A percentile compares a stretch with the other conserved stretches of the same genome.
phyloP scores from a whole-genome alignment of 73 alveolate species.

The Blepharisma stoltei region DNA sequence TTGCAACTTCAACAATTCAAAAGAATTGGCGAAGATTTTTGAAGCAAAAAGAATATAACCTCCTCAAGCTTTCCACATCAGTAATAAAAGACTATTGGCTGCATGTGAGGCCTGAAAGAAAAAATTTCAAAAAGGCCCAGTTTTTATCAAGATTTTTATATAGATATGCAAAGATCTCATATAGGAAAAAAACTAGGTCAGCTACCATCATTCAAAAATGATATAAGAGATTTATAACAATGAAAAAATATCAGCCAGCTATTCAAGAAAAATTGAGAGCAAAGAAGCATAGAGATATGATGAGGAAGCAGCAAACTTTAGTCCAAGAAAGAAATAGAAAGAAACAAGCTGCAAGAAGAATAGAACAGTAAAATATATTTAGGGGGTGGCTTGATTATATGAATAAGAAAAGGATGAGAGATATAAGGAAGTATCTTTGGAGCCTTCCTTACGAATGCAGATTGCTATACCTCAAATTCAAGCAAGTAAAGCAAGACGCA shows the following conservation, averaged over 20 bases:
- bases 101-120: too few relatives aligned
- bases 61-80: too few relatives aligned
- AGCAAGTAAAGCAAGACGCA: slow-evolving; percentile 16
- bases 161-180: too few relatives aligned
- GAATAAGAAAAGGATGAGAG: not conserved
- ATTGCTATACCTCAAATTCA: slow-evolving; percentile 6
- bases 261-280: not conserved
- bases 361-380: slow-evolving; percentile 2
- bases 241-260: not conserved
- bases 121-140: too few relatives aligned
- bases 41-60: too few relatives aligned
- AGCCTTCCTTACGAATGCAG: slow-evolving; percentile 23
- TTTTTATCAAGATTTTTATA: too few relatives aligned
- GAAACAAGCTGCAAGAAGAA: slow-evolving; percentile 11
- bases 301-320: not conserved
- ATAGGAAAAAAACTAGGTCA: not conserved
- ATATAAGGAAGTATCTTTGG: slow-evolving; percentile 10
- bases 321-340: not conserved
- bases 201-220: not conserved
- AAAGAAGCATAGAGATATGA: slow-evolving; percentile 9
- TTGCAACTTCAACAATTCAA: too few relatives aligned
- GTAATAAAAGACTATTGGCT: too few relatives aligned
- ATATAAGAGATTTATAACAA: not conserved
- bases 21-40: too few relatives aligned
- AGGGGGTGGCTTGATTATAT: slow-evolving; percentile 12